Conservation (phyloP, 495 filamentous ascomycete species). For the Aspergillus wentii region DNA sequence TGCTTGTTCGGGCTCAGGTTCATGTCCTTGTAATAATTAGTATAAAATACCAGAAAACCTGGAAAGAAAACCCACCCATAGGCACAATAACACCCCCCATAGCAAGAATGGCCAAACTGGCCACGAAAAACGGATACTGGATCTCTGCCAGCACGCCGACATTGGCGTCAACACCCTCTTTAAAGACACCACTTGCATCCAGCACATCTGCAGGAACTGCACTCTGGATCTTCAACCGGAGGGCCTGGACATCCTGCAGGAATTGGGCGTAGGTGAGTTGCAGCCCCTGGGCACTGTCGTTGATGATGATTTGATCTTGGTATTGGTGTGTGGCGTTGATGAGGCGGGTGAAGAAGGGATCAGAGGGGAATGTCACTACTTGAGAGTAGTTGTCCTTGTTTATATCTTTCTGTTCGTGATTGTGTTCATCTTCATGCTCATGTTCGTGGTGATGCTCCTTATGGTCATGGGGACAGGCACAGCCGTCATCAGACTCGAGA, state of each 20-base stretch:
- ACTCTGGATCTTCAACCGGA: conserved; percentile 5
- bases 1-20: conserved; percentile 6
- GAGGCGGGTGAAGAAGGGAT: conserved; percentile 8
- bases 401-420: conserved; percentile 2
- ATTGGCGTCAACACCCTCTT: conserved; percentile 4
- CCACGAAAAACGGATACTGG: conserved; percentile 11
- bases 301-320: conserved; percentile 9
- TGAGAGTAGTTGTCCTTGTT: not conserved
- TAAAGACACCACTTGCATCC: conserved; percentile 3
- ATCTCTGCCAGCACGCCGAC: conserved; percentile 7
- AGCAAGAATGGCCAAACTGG: conserved; percentile 6
- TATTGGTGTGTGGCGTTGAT: conserved; percentile 4
- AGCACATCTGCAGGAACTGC: conserved; percentile 2
- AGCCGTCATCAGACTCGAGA: conserved; percentile 6
- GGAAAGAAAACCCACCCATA: conserved; percentile 4
- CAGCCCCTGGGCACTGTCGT: conserved; percentile 3
- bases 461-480: conserved; percentile 7
- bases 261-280: conserved; percentile 10
- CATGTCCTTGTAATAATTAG: conserved; percentile 3
- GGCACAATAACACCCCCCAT: conserved; percentile 9
- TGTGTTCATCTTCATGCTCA: not conserved
- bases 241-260: conserved; percentile 9
- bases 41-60: not conserved
- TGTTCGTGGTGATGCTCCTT: conserved; percentile 1
- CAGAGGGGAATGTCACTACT: conserved; percentile 7